These are phyloP conservation scores for Dillenia turbinata DNA, from an alignment of 164 flowering plant genomes.

Conservation along the genomic window DNA sequence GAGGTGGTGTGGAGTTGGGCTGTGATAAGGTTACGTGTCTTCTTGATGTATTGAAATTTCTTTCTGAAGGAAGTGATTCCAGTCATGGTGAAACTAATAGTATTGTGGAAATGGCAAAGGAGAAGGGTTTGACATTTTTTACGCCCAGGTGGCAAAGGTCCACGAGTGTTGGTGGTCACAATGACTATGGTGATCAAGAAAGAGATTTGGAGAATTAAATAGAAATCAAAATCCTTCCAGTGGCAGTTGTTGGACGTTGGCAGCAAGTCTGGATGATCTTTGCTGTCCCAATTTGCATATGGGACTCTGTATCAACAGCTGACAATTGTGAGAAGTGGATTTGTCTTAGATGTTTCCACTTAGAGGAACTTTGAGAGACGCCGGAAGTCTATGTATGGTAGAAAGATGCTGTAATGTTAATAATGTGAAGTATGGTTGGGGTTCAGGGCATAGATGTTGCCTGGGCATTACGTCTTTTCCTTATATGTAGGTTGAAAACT, in stretches of 20 bases:
- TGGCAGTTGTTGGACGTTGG: too few relatives aligned
- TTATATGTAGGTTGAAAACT: too few relatives aligned
- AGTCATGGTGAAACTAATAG: constrained; percentile 5
- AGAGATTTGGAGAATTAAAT: too few relatives aligned
- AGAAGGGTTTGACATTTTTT: constrained; percentile 25
- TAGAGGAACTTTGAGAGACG: too few relatives aligned
- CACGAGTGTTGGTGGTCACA: neutral
- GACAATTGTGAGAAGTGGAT: too few relatives aligned
- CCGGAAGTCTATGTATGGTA: too few relatives aligned
- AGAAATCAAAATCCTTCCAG: too few relatives aligned
- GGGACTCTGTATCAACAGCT: neutral
- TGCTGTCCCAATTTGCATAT: neutral
- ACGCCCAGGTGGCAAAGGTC: constrained; percentile 22
- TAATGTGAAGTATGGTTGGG: too few relatives aligned
- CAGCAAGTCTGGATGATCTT: constrained; percentile 1
- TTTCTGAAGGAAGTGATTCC: constrained; percentile 1
- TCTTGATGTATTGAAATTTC: constrained; percentile 11
- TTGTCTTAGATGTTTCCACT: too few relatives aligned
- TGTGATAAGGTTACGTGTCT: neutral
- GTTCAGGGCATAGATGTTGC: too few relatives aligned
- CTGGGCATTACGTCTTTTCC: too few relatives aligned
- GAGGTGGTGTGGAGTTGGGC: neutral
- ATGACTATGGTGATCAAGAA: neutral
- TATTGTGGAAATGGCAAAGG: constrained; percentile 20
- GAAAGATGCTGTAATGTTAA: too few relatives aligned